Conservation (phyloP, 2,329 filamentous ascomycete genomes). For the Colletotrichum tropicale region DNA sequence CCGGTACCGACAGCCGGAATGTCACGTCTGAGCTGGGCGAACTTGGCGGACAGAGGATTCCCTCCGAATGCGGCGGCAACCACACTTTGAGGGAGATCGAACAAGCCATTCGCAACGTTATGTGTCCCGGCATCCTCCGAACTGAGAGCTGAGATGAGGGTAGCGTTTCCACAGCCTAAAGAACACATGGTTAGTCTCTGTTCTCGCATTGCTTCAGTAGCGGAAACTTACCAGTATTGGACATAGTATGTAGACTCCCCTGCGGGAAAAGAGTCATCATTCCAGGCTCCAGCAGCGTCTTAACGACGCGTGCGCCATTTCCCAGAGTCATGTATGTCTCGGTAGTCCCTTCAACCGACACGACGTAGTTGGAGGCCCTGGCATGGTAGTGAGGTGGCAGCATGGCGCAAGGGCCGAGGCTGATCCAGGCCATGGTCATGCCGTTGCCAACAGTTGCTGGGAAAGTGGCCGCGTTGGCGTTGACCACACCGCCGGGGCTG, state of each 20-base stretch:
- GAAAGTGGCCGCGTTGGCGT: slow-evolving; percentile 56
- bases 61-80: slow-evolving; percentile 46
- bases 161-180: slow-evolving; percentile 50
- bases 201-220: too few species aligned
- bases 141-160: slow-evolving; percentile 53
- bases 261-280: slow-evolving; percentile 55
- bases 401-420: slow-evolving; percentile 56
- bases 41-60: slow-evolving; percentile 25
- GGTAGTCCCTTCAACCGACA: slow-evolving; percentile 50
- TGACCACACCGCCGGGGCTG: slow-evolving; percentile 51
- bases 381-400: slow-evolving; percentile 55
- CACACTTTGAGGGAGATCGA: slow-evolving; percentile 42
- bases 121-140: slow-evolving; percentile 53
- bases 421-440: slow-evolving; percentile 50
- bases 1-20: slow-evolving; percentile 24
- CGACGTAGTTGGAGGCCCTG: slow-evolving; percentile 52
- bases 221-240: slow-evolving; percentile 46
- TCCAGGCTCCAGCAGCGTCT: slow-evolving; percentile 42
- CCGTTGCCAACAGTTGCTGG: slow-evolving; percentile 50
- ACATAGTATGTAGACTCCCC: slow-evolving; percentile 53
- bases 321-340: slow-evolving; percentile 57
- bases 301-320: slow-evolving; percentile 50
- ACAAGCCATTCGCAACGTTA: slow-evolving; percentile 49
- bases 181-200: neutral
- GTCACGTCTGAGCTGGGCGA: slow-evolving; percentile 10